These are phyloP conservation scores for Hamamelis virginiana DNA, from an alignment of 164 flowering plant species.

Conservation along the genomic window DNA sequence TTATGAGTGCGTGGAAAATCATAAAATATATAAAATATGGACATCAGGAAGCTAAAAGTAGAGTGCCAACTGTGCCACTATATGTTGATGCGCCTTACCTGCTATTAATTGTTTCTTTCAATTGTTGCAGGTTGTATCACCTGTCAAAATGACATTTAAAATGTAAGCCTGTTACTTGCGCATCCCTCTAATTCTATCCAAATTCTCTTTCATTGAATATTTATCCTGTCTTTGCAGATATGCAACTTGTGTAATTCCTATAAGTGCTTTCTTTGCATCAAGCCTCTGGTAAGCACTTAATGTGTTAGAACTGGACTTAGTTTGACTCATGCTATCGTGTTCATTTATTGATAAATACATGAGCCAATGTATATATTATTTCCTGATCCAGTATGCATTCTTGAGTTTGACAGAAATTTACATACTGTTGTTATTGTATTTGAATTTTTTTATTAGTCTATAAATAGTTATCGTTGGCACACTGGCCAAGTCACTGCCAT, in stretches of 20 bases:
- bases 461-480: too few species aligned
- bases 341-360: background rate
- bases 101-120: background rate
- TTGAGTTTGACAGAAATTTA: too few species aligned
- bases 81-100: too few species aligned
- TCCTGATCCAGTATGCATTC: background rate
- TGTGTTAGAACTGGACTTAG: background rate
- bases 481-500: too few species aligned
- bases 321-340: background rate
- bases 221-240: slow-evolving; percentile 51
- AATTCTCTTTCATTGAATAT: background rate
- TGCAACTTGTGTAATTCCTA: slow-evolving; percentile 25
- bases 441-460: too few species aligned
- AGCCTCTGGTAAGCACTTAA: background rate
- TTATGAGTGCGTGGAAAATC: too few species aligned
- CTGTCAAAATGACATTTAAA: slow-evolving; percentile 96
- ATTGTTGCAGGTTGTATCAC: slow-evolving; percentile 76
- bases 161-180: slow-evolving; percentile 51
- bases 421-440: background rate
- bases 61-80: too few species aligned
- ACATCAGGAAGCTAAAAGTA: too few species aligned
- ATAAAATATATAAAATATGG: too few species aligned
- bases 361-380: background rate
- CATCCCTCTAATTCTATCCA: background rate
- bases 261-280: background rate